These are phyloP conservation scores for Pleurotus citrinopileatus DNA, from an alignment of 768 basidiomycete genomes.

Conservation along the genomic window DNA sequence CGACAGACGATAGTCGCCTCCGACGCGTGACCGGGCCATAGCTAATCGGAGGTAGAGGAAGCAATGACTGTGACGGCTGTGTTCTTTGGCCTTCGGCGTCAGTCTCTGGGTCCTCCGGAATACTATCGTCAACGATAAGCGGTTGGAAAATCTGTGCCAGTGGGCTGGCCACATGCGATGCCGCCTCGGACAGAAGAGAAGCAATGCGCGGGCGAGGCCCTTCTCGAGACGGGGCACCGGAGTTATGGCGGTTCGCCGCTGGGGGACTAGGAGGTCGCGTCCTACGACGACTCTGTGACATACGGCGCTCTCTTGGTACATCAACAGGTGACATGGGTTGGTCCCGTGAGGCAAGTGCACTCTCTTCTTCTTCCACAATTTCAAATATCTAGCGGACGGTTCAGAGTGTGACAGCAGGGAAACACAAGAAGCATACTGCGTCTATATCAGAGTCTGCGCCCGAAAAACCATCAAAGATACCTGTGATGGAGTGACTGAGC, in stretches of 20 bases:
- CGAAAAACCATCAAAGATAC: conserved; percentile 76
- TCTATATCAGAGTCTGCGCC: conserved; percentile 74
- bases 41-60: conserved; percentile 29
- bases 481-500: conserved; percentile 31
- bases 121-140: conserved; percentile 50
- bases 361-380: conserved; percentile 64
- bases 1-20: conserved; percentile 32
- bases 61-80: not conserved
- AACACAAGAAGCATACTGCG: conserved; percentile 48
- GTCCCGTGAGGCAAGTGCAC: conserved; percentile 54
- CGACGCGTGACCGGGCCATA: conserved; percentile 44
- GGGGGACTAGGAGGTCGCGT: not conserved
- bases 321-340: conserved; percentile 19
- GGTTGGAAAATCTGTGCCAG: conserved; percentile 77
- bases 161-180: conserved; percentile 52
- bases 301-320: conserved; percentile 23
- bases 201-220: conserved; percentile 38
- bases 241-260: conserved; percentile 1
- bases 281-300: conserved; percentile 22
- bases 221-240: conserved; percentile 13
- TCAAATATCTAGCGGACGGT: conserved; percentile 62
- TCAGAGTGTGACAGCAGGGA: not conserved
- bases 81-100: conserved; percentile 8
- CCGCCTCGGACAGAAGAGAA: conserved; percentile 37
- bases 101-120: conserved; percentile 25